Conservation (phyloP, 257 asterid genomes). For the Salvia hispanica region DNA sequence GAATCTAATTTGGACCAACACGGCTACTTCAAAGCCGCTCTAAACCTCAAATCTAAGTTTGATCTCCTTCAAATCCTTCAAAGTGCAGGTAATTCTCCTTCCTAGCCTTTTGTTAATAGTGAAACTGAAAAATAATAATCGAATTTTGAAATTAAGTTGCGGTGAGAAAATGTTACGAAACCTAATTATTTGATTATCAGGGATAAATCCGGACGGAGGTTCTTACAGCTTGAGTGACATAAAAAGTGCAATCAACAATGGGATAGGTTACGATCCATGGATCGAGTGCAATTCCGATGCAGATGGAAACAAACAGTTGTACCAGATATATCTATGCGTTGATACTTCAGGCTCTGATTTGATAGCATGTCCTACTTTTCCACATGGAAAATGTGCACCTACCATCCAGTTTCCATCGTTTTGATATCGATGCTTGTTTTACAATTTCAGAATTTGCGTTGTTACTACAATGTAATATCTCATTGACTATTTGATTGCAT, state of each 20-base stretch:
- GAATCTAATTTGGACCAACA: constrained; percentile 61
- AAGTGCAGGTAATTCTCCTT: constrained; percentile 41
- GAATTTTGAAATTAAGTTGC: too few species aligned
- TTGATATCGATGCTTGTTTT: constrained; percentile 19
- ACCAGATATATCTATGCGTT: constrained; percentile 60
- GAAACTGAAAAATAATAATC: too few species aligned
- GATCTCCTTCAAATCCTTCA: constrained; percentile 61
- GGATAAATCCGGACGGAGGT: constrained; percentile 57
- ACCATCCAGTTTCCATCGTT: constrained; percentile 58
- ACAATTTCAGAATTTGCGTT: not conserved
- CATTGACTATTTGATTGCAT: not conserved
- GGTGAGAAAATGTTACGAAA: too few species aligned
- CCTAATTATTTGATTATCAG: constrained; percentile 24
- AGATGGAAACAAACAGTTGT: constrained; percentile 60
- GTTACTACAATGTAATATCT: not conserved
- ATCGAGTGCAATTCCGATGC: constrained; percentile 59
- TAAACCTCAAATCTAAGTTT: constrained; percentile 50
- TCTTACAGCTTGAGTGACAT: constrained; percentile 52
- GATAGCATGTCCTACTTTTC: constrained; percentile 63
- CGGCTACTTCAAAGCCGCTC: constrained; percentile 56
- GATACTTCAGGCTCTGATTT: constrained; percentile 48
- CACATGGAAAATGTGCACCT: constrained; percentile 52
- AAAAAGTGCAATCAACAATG: constrained; percentile 39
- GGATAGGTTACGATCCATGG: constrained; percentile 51
- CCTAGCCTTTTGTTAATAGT: too few species aligned